Base-by-base conservation (phyloP, 2,329 filamentous ascomycete genomes). In the Chrysosporium keratinophilum region DNA sequence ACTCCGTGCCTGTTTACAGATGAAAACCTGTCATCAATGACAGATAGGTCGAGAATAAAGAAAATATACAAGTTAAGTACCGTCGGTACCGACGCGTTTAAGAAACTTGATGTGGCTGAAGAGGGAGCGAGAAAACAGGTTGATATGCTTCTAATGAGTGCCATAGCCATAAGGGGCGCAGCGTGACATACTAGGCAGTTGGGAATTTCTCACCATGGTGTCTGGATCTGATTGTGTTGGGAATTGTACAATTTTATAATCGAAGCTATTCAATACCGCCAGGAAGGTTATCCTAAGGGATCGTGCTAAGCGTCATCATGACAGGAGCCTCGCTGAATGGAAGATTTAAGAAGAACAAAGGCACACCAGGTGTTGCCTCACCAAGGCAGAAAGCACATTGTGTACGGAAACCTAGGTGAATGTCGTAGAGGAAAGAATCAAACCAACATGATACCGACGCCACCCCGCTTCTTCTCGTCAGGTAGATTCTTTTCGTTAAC, bases 381-480 rank as follows among this genome's bases (percentile, higher is more conserved):
- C 9, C 15, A 9, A 41, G 14, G 15, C 5, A 17, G 39, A 19
- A 19, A 28, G 19, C 17, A 45, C 7, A 28, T 28, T 28, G 3
- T 28, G 23, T 7, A 28, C 23, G 23, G 7, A 28, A 28, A 48
- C 28, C 34, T 14, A 20, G 23, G 2, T 19, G 17, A 34, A n/a
- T 28, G 3, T 41, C 12, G 14, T 37, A 11, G 19, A 15, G 14
- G n/a, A 37, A 35, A 35, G 14, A 12, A 44, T 52, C 42, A 86
- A 63, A 86, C 74, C 83, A 95, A 89, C 20, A 95, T 88, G 65
- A 95, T 80, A 39, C 93, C 93, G 56, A 98, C 83, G 1, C 93
- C 91, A 62, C 90, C 93, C 66, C 89, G 81, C 58, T 80, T 79
- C 54, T 83, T 82, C 61, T 84, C 80, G 66, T 95, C 90, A 39